Evolutionary conservation across 352 stramenopile species (phyloP), one percentile per base, ranked within the genome.

Genomic region (Pythium aristosporum): DNA sequence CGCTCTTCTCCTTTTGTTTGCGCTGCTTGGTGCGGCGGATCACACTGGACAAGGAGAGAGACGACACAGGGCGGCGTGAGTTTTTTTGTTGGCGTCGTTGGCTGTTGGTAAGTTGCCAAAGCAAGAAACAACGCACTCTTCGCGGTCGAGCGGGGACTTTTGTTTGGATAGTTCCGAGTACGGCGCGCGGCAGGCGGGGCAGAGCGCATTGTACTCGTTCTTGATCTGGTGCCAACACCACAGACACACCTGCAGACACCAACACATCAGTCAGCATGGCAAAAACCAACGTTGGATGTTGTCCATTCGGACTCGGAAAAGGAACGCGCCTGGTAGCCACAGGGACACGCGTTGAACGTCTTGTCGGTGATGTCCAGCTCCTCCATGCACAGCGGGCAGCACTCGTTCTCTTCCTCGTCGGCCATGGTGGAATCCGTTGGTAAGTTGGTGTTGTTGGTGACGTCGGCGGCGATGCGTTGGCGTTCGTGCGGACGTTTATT

Each of bases 141-240:
- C 91, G 55, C 96, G 93, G 77, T 99, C 96, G 48, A 99, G 92
- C 77, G 80, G 98, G 83, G 77, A 81, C 63, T 91, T 92, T 57
- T 92, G 82, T 69, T 94, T 94, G n/a, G 83, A 85, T 15, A 92
- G 72, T 67, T 99, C 94, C 25, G 94, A 84, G 71, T 99, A 99
- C 15, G 96, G 92, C 55, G 92, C 95, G n/a, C 98, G 90, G 73
- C 98, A 99, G 11, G 96, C 97, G 11, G 98, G 98, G 77, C 98
- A 99, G 10, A 98, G 80, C 7, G 87, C 94, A 47, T 98, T 99
- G 85, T 99, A 97, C 65, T 98, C 97, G 74, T 99, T 98, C 80
- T 98, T 98, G 73, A 99, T 99, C 64, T 98, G 92, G 63, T 99
- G 96, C 96, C 97, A 99, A 80, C 98, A 99, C 97, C 97, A 99